A percentile compares a stretch with the other conserved stretches of the same genome.
Evolutionary conservation across 1,139 yeast species (phyloP).

Genomic region (Candida neerlandica): DNA sequence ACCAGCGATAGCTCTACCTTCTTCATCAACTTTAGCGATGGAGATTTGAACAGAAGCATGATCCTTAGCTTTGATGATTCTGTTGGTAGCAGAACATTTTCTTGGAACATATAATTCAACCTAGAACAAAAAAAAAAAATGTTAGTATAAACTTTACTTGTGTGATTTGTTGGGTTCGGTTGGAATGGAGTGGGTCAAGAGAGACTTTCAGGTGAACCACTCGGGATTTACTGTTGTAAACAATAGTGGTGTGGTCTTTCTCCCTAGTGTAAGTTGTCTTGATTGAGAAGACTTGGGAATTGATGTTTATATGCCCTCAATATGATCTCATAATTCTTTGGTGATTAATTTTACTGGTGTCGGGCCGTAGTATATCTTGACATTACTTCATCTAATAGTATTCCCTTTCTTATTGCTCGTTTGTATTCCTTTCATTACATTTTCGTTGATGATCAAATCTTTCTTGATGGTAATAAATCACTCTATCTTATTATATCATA

Average conservation of each 20-base stretch:
- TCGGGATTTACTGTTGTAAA: background rate
- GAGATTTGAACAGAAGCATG: conserved; percentile 93
- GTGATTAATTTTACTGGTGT: too few relatives aligned
- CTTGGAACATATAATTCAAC: conserved; percentile 99
- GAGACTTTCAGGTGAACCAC: too few relatives aligned
- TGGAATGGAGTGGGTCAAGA: background rate
- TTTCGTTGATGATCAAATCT: background rate
- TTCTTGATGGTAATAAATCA: background rate
- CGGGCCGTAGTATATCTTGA: too few relatives aligned
- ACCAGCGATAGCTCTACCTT: conserved; percentile 94
- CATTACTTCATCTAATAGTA: background rate
- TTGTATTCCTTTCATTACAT: background rate
- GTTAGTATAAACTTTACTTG: conserved; percentile 29
- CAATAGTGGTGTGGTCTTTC: background rate
- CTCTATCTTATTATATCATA: too few relatives aligned
- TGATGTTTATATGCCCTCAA: too few relatives aligned
- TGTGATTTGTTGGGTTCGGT: too few relatives aligned
- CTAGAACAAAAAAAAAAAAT: conserved; percentile 37
- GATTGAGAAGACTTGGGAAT: too few relatives aligned
- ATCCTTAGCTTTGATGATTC: conserved; percentile 99
- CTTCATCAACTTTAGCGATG: conserved; percentile 72
- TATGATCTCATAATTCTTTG: too few relatives aligned
- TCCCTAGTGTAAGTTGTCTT: background rate
- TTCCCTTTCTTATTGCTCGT: background rate
- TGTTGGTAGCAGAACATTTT: conserved; percentile 99